A percentile compares a stretch with the other conserved stretches of the same genome.
phyloP scores from a whole-genome alignment of 129 eudicot genomes.

The Ambrosia artemisiifolia region DNA sequence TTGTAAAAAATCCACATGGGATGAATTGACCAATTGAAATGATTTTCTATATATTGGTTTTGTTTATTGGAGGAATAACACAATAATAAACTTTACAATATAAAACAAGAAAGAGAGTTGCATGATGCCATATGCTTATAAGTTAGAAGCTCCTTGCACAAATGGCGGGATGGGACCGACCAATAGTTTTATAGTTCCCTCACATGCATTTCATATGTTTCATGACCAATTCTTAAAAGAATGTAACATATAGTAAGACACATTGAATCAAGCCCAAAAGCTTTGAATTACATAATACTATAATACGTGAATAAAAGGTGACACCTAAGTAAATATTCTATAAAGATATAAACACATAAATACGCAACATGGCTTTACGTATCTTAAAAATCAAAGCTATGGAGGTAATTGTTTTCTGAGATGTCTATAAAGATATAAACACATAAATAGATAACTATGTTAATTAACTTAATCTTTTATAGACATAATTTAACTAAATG shows the following conservation, averaged over 20 bases:
- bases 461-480: too few relatives aligned
- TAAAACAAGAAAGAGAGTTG: constrained; percentile 2
- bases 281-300: too few relatives aligned
- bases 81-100: neutral
- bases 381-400: too few relatives aligned
- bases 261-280: too few relatives aligned
- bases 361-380: too few relatives aligned
- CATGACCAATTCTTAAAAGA: neutral
- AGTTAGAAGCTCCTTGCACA: constrained; percentile 14
- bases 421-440: too few relatives aligned
- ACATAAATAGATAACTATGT: too few relatives aligned
- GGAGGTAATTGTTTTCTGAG: too few relatives aligned
- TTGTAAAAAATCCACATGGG: constrained; percentile 13
- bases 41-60: neutral
- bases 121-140: constrained; percentile 17
- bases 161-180: constrained; percentile 19
- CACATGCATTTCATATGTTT: constrained; percentile 19
- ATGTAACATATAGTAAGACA: neutral
- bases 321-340: too few relatives aligned
- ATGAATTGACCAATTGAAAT: neutral
- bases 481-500: too few relatives aligned
- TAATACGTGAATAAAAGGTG: too few relatives aligned
- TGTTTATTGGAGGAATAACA: constrained; percentile 13
- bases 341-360: too few relatives aligned
- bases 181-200: neutral